Percentiles rank a stretch among this genome's conserved stretches.
phyloP scores from a whole-genome alignment of 495 filamentous ascomycete genomes.

The Trichoderma gamsii region DNA sequence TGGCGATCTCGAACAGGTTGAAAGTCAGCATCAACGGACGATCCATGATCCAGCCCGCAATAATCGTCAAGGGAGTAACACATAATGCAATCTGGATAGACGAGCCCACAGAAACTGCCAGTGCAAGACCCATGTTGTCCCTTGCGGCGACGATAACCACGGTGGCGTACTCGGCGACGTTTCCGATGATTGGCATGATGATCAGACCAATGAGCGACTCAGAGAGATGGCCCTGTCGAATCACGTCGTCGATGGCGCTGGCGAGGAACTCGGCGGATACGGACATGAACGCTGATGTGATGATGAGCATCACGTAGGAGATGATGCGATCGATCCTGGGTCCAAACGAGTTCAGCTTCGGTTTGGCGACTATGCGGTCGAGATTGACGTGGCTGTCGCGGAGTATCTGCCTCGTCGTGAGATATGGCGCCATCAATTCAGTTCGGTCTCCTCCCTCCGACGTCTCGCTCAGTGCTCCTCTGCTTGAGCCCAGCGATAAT shows the following conservation, averaged over 20 bases:
- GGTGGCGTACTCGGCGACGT: slow-evolving; percentile 83
- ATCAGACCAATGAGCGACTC: slow-evolving; percentile 79
- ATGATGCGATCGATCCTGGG: slow-evolving; percentile 59
- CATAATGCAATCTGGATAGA: slow-evolving; percentile 81
- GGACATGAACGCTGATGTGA: slow-evolving; percentile 71
- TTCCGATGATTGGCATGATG: slow-evolving; percentile 80
- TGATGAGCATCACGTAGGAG: slow-evolving; percentile 63
- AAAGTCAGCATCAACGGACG: slow-evolving; percentile 79
- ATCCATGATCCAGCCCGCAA: slow-evolving; percentile 70
- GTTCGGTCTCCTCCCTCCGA: slow-evolving; percentile 4
- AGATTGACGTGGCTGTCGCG: slow-evolving; percentile 4
- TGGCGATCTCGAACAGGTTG: slow-evolving; percentile 77
- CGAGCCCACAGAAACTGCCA: slow-evolving; percentile 74
- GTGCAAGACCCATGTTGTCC: slow-evolving; percentile 87
- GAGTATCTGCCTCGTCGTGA: slow-evolving; percentile 5
- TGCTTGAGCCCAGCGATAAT: slow-evolving; percentile 9
- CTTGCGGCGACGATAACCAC: slow-evolving; percentile 76
- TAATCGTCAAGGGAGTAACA: slow-evolving; percentile 72
- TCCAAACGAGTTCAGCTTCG: slow-evolving; percentile 16
- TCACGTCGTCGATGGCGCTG: slow-evolving; percentile 63
- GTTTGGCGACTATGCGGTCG: slow-evolving; percentile 5
- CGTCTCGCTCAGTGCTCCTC: not conserved
- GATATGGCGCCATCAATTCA: not conserved
- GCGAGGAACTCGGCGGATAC: slow-evolving; percentile 81
- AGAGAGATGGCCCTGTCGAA: slow-evolving; percentile 53